A percentile compares a stretch with the other conserved stretches of the same genome.
These are phyloP conservation scores for Antrodiella citrinella DNA, from an alignment of 768 basidiomycete species.

Conservation along the genomic window DNA sequence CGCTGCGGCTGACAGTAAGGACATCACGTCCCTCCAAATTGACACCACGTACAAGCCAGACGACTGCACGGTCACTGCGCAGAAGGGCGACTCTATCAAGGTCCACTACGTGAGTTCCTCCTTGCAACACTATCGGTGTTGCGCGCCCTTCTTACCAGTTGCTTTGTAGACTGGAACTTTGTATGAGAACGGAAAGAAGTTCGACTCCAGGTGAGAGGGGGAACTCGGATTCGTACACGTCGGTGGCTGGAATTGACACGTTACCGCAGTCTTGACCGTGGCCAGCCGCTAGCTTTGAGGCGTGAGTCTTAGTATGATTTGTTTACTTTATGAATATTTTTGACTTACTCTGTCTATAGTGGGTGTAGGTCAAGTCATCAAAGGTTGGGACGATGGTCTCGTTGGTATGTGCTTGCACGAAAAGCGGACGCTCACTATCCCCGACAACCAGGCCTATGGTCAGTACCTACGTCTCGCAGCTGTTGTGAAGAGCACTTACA, in stretches of 20 bases:
- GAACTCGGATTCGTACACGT: not conserved
- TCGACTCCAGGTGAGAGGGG: constrained; percentile 87
- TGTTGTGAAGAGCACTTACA: too few species aligned
- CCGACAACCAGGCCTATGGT: constrained; percentile 78
- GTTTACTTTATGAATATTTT: not conserved
- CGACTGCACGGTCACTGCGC: constrained; percentile 45
- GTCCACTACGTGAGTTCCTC: constrained; percentile 68
- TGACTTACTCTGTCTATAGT: constrained; percentile 33
- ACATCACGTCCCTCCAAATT: constrained; percentile 41
- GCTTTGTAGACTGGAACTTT: constrained; percentile 70
- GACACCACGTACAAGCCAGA: constrained; percentile 54
- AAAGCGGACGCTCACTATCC: constrained; percentile 86
- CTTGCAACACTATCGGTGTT: not conserved
- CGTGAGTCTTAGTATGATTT: constrained; percentile 39
- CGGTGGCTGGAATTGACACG: not conserved
- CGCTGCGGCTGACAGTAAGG: constrained; percentile 38
- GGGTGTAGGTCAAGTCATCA: constrained; percentile 74
- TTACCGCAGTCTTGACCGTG: constrained; percentile 57
- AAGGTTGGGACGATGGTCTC: constrained; percentile 81
- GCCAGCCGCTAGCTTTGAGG: constrained; percentile 66
- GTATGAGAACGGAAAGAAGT: constrained; percentile 68
- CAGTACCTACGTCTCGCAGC: constrained; percentile 20
- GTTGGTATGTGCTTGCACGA: constrained; percentile 81
- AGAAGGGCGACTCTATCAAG: constrained; percentile 53
- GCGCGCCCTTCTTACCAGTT: not conserved